phyloP scores from a whole-genome alignment of 2,329 filamentous ascomycete species.

The Aspergillus sp. region DNA sequence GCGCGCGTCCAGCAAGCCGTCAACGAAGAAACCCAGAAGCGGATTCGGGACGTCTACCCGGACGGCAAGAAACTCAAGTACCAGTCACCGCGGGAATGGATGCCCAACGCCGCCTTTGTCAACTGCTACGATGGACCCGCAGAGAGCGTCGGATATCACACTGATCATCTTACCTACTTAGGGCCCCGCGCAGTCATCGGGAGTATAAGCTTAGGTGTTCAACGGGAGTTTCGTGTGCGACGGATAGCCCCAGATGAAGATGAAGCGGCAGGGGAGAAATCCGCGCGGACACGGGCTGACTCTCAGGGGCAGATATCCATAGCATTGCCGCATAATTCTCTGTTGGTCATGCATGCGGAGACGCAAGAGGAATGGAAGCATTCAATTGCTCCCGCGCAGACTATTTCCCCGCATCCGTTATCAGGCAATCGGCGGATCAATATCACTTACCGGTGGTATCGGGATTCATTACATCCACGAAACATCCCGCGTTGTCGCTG shows the following conservation, averaged over 20 bases:
- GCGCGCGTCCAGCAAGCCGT: slow-evolving; percentile 71
- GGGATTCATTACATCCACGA: slow-evolving; percentile 70
- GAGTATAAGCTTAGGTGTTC: slow-evolving; percentile 84
- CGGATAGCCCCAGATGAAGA: slow-evolving; percentile 61
- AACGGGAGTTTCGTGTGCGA: slow-evolving; percentile 88
- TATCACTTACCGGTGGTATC: slow-evolving; percentile 89
- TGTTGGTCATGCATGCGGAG: slow-evolving; percentile 93
- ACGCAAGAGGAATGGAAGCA: slow-evolving; percentile 99
- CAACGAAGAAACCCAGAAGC: slow-evolving; percentile 70
- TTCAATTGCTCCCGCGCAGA: slow-evolving; percentile 69
- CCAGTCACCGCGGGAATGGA: slow-evolving; percentile 73
- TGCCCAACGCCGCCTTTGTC: slow-evolving; percentile 86
- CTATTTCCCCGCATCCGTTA: slow-evolving; percentile 81
- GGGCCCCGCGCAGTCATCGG: slow-evolving; percentile 87
- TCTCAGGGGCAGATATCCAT: slow-evolving; percentile 84
- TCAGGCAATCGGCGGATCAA: slow-evolving; percentile 82
- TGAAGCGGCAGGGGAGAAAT: neutral
- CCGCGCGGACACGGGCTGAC: slow-evolving; percentile 48
- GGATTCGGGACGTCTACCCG: slow-evolving; percentile 69
- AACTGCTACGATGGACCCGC: slow-evolving; percentile 86
- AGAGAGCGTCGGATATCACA: slow-evolving; percentile 87
- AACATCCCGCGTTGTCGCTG: slow-evolving; percentile 79
- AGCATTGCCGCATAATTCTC: slow-evolving; percentile 89
- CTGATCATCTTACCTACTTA: slow-evolving; percentile 89
- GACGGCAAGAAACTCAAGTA: slow-evolving; percentile 71